These are phyloP conservation scores for Lactarius trivialis DNA, from an alignment of 768 basidiomycete species.

Conservation along the genomic window DNA sequence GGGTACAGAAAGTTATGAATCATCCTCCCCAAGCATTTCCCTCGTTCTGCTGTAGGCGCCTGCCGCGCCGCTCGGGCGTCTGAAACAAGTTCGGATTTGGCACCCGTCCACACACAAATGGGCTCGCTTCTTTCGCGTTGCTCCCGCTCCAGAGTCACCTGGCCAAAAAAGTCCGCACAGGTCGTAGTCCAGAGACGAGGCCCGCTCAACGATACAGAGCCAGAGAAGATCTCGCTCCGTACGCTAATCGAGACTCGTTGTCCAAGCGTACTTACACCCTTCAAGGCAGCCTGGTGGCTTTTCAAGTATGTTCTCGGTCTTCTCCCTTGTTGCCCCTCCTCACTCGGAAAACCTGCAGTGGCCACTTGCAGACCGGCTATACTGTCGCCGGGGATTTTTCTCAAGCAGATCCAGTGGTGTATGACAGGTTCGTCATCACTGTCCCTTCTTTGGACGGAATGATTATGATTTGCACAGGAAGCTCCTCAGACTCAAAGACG, in stretches of 20 bases:
- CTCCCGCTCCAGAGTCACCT: slow-evolving; percentile 5
- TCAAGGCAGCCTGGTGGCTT: slow-evolving; percentile 30
- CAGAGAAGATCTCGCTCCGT: slow-evolving; percentile 21
- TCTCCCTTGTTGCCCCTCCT: background rate
- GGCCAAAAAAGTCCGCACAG: slow-evolving; percentile 7
- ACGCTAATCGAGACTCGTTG: slow-evolving; percentile 27
- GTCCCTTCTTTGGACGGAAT: background rate
- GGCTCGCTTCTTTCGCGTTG: background rate
- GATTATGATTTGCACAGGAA: slow-evolving; percentile 32
- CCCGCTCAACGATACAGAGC: background rate
- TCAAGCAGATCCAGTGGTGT: slow-evolving; percentile 46
- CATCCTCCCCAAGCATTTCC: background rate
- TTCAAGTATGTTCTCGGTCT: slow-evolving; percentile 23
- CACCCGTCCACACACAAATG: background rate
- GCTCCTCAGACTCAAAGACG: slow-evolving; percentile 46
- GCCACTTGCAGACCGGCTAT: slow-evolving; percentile 60
- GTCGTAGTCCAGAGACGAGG: background rate
- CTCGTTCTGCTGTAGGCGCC: background rate
- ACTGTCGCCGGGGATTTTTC: slow-evolving; percentile 56
- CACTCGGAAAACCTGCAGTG: slow-evolving; percentile 22
- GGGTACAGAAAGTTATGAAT: background rate
- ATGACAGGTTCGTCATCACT: slow-evolving; percentile 40
- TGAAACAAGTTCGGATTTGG: background rate
- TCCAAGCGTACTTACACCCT: slow-evolving; percentile 27
- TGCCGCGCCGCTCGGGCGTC: background rate